Base-by-base conservation (phyloP, 129 eudicot species). In the Centrapalus pauciflorus region DNA sequence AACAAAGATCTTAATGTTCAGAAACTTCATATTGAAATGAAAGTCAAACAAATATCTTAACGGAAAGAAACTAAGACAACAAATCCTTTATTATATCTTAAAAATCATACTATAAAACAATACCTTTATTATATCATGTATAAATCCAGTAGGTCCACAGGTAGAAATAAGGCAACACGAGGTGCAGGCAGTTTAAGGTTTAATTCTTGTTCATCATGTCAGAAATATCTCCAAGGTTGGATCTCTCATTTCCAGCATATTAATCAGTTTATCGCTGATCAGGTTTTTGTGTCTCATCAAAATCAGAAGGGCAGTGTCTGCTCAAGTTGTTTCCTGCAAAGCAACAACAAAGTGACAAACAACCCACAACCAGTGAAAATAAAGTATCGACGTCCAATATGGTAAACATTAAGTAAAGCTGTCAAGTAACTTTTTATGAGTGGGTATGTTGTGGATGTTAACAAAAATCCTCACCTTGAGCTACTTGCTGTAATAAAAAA, bases 81-180 rank as follows among this genome's bases (percentile, higher is more conserved):
- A n/a, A n/a, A n/a, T n/a, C n/a, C n/a, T n/a, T n/a, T n/a, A n/a
- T n/a, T n/a, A n/a, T n/a, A n/a, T n/a, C n/a, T n/a, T n/a, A n/a
- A n/a, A n/a, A n/a, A n/a, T n/a, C n/a, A n/a, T n/a, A n/a, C n/a
- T 16, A 5, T 5, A 0, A 45, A 24, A 14, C 8, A 9, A 8
- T 70, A 82, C 87, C 87, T 78, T 78, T 1, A 82, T 48, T 8
- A 78, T 60, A 12, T 74, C 79, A 13, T 59, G 55, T 12, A 74
- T 11, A 45, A 51, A 64, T 7, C 14, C 6, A 33, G 68, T 78
- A 10, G 87, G 84, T 11, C 85, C 89, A 73, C 55, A 38, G 17
- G 85, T 69, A 26, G 87, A 82, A 78, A 77, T 13, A 64, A 9
- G 55, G 83, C 83, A 17, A 80, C 79, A 20, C 25, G 16, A 16